Percentiles rank a stretch among this genome's conserved stretches.
Conservation (phyloP, 257 asterid species). For the Anisodus acutangulus region DNA sequence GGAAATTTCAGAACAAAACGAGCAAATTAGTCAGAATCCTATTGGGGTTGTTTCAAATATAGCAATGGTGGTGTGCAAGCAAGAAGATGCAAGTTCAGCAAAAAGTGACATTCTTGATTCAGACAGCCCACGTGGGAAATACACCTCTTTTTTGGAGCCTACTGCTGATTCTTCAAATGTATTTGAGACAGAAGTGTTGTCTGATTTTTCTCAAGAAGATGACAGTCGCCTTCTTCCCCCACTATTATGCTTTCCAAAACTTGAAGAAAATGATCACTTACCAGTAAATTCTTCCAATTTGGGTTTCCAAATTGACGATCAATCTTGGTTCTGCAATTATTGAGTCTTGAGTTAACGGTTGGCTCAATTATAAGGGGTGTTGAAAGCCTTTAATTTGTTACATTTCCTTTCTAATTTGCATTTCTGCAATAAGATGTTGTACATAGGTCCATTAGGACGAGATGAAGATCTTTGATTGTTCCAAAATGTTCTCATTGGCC, state of each 20-base stretch:
- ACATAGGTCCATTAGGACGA: neutral
- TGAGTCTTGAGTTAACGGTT: slow-evolving; percentile 29
- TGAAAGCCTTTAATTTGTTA: neutral
- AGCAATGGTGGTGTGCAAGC: slow-evolving; percentile 40
- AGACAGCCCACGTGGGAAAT: slow-evolving; percentile 61
- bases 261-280: slow-evolving; percentile 59
- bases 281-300: slow-evolving; percentile 61
- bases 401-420: neutral
- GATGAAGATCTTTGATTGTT: slow-evolving; percentile 16
- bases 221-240: slow-evolving; percentile 50
- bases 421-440: slow-evolving; percentile 20
- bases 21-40: slow-evolving; percentile 33
- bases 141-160: slow-evolving; percentile 45
- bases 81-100: slow-evolving; percentile 65
- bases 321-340: slow-evolving; percentile 75
- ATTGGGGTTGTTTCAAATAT: neutral
- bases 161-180: slow-evolving; percentile 59
- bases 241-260: slow-evolving; percentile 51
- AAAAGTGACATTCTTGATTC: slow-evolving; percentile 80
- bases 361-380: neutral
- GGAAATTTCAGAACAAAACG: slow-evolving; percentile 33
- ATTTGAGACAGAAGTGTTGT: slow-evolving; percentile 44
- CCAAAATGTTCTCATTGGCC: neutral
- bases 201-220: slow-evolving; percentile 67
- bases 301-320: slow-evolving; percentile 76